Evolutionary conservation across 2,329 filamentous ascomycete genomes (phyloP).

Genomic region (Ophiostoma fasciatum): DNA sequence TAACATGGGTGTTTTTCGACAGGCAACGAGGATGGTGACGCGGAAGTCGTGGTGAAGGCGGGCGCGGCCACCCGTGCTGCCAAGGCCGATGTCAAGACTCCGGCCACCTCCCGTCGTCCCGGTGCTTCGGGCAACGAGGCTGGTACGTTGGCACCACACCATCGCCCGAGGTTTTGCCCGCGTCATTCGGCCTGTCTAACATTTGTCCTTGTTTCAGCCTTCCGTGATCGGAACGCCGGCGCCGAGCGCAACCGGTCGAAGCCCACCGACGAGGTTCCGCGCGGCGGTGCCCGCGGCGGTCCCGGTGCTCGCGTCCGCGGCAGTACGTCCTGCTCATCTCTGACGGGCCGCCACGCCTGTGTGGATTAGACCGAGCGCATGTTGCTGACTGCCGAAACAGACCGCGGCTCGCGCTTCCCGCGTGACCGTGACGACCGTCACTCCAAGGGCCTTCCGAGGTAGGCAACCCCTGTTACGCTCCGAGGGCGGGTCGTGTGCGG

Average conservation of each 20-base stretch:
- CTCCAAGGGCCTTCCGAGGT: slow-evolving; percentile 32
- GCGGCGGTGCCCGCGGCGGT: slow-evolving; percentile 42
- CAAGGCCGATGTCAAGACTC: slow-evolving; percentile 64
- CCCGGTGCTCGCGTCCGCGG: slow-evolving; percentile 48
- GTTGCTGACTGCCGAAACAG: slow-evolving; percentile 17
- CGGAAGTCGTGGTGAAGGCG: slow-evolving; percentile 72
- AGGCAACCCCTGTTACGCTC: too few species aligned
- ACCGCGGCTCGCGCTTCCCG: slow-evolving; percentile 37
- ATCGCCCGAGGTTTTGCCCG: not conserved
- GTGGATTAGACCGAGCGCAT: not conserved
- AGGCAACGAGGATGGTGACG: slow-evolving; percentile 50
- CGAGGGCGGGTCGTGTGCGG: too few species aligned
- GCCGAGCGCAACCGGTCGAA: slow-evolving; percentile 69
- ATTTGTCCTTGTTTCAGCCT: slow-evolving; percentile 39
- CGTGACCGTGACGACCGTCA: slow-evolving; percentile 44
- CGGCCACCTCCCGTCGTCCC: slow-evolving; percentile 36
- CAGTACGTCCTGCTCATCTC: slow-evolving; percentile 25
- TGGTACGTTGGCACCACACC: too few species aligned
- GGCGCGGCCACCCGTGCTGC: slow-evolving; percentile 67
- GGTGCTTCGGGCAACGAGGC: slow-evolving; percentile 64
- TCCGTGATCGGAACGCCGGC: slow-evolving; percentile 77
- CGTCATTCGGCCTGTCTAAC: slow-evolving; percentile 7
- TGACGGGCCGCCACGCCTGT: not conserved
- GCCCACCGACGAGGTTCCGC: slow-evolving; percentile 53
- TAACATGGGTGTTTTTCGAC: slow-evolving; percentile 10